Conservation (phyloP, 2,329 filamentous ascomycete genomes). For the Hymenoscyphus salicellus region DNA sequence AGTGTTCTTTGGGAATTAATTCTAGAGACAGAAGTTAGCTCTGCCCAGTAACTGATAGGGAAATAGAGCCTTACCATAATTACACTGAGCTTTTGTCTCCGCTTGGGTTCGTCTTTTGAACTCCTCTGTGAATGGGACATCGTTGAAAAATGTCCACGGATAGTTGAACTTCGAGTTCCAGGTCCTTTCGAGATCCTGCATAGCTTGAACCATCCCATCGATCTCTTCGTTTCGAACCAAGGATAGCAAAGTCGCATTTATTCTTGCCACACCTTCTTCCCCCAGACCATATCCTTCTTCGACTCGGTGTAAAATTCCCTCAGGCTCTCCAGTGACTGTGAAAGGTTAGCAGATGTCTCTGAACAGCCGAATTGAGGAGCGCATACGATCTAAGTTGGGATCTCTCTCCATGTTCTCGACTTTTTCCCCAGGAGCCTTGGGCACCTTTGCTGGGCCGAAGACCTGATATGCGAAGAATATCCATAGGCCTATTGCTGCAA, state of each 20-base stretch:
- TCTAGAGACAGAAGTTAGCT: constrained; percentile 48
- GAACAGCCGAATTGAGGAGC: constrained; percentile 4
- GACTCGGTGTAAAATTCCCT: constrained; percentile 69
- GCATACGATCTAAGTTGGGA: constrained; percentile 81
- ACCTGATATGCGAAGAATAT: constrained; percentile 77
- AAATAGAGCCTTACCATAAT: constrained; percentile 61
- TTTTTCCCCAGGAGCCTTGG: constrained; percentile 42
- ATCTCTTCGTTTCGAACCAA: constrained; percentile 92
- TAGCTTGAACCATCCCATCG: constrained; percentile 77
- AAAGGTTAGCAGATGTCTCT: constrained; percentile 21
- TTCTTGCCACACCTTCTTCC: constrained; percentile 72
- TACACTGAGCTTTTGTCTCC: constrained; percentile 82
- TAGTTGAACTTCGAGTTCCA: constrained; percentile 99
- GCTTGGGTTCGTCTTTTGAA: constrained; percentile 82
- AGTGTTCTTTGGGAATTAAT: constrained; percentile 89
- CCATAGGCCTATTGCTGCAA: constrained; percentile 69
- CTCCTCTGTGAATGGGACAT: constrained; percentile 86
- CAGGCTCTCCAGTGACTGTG: constrained; percentile 79
- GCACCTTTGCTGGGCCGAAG: constrained; percentile 54
- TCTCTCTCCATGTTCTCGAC: constrained; percentile 68
- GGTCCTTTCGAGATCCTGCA: constrained; percentile 86
- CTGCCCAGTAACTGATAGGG: not conserved
- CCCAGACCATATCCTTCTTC: constrained; percentile 75
- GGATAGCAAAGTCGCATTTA: constrained; percentile 88
- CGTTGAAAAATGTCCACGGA: constrained; percentile 99